Conservation (phyloP, 371 early-diverging fungal genomes). For the Actinomortierella ambigua region DNA sequence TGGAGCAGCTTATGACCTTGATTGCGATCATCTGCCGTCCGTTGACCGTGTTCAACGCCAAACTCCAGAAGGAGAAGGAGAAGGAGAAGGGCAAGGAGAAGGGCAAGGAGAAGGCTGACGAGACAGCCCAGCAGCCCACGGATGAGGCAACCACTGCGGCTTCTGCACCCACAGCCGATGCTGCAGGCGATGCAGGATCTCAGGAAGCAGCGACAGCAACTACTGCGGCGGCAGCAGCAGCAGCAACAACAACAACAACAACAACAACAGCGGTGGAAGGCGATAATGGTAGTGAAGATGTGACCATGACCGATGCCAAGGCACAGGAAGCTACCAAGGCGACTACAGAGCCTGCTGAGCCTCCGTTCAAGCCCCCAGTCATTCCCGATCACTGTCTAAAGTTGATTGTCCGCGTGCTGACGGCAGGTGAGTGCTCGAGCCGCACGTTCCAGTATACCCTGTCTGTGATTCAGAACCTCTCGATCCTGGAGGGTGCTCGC, state of each 20-base stretch:
- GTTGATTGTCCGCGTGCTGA: conserved; percentile 86
- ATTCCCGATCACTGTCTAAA: conserved; percentile 79
- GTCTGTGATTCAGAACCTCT: conserved; percentile 87
- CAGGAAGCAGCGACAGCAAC: background rate
- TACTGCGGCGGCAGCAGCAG: background rate
- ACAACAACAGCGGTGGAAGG: background rate
- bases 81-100: conserved; percentile 47
- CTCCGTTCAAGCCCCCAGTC: conserved; percentile 63
- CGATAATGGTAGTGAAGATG: background rate
- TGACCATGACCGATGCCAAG: conserved; percentile 14
- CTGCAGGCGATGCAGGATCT: background rate
- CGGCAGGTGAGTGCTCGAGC: conserved; percentile 90
- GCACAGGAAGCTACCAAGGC: conserved; percentile 32
- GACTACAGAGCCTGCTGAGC: conserved; percentile 15
- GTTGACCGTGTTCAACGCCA: conserved; percentile 62
- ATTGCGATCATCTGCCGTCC: conserved; percentile 78
- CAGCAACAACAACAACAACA: conserved; percentile 2
- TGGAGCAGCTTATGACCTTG: conserved; percentile 92
- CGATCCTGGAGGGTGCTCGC: conserved; percentile 72
- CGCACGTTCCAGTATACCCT: conserved; percentile 94
- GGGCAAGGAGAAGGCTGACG: conserved; percentile 24
- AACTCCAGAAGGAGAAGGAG: conserved; percentile 53
- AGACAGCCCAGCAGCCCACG: conserved; percentile 7
- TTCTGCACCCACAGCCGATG: background rate
- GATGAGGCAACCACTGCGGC: background rate